Percentiles rank a stretch among this genome's conserved stretches.
Evolutionary conservation across 2,329 filamentous ascomycete species (phyloP).

Genomic region (Alternaria sp.): DNA sequence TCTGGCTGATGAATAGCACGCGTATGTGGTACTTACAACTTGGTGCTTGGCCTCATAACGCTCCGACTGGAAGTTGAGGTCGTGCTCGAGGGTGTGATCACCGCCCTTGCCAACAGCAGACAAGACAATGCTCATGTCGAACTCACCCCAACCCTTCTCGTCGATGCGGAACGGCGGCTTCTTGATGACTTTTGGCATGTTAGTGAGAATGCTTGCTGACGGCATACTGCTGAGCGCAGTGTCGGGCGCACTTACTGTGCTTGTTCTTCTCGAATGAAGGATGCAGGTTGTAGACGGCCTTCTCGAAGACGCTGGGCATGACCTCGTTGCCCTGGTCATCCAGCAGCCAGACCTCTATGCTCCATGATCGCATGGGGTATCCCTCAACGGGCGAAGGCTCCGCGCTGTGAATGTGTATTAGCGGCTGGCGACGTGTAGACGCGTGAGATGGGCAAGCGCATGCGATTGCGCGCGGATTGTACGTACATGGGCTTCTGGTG

Average conservation of each 20-base stretch:
- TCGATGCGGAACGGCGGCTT: conserved; percentile 85
- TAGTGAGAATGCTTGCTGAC: neutral
- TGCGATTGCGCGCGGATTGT: conserved; percentile 19
- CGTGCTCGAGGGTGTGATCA: conserved; percentile 80
- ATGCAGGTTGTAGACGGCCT: conserved; percentile 90
- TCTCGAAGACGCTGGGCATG: conserved; percentile 84
- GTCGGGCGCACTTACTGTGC: conserved; percentile 67
- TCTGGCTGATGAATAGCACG: neutral
- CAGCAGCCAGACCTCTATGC: conserved; percentile 80
- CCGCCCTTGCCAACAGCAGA: conserved; percentile 84
- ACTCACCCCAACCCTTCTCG: conserved; percentile 98
- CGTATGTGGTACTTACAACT: conserved; percentile 60
- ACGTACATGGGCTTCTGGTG: conserved; percentile 88
- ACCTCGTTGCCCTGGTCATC: conserved; percentile 87
- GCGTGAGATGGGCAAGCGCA: conserved; percentile 14
- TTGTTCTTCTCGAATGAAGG: conserved; percentile 87
- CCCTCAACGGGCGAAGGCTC: conserved; percentile 83
- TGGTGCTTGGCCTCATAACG: conserved; percentile 83
- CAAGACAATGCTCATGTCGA: conserved; percentile 89
- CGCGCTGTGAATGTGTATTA: conserved; percentile 60
- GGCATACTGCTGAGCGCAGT: neutral
- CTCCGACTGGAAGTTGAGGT: conserved; percentile 85
- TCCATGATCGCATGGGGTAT: conserved; percentile 93
- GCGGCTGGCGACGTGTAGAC: conserved; percentile 12
- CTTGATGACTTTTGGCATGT: conserved; percentile 62